Percentiles rank a stretch among this genome's conserved stretches.
These are phyloP conservation scores for Trichoderma asperellum DNA, from an alignment of 2,329 filamentous ascomycete species.

Conservation along the genomic window DNA sequence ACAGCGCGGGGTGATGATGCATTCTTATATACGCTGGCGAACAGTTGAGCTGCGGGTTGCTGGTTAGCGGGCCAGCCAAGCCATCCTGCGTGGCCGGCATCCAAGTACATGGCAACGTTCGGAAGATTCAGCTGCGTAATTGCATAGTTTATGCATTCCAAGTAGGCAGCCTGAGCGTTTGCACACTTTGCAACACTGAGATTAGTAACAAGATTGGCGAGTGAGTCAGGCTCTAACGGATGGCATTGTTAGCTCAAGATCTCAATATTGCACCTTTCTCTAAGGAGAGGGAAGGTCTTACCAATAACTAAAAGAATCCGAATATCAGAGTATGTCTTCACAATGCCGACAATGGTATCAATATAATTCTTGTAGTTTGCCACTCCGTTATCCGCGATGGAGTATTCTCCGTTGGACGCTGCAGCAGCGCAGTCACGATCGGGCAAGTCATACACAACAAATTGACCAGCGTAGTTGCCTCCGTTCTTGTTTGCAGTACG, in stretches of 20 bases:
- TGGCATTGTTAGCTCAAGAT: neutral
- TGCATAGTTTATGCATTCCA: conserved; percentile 16
- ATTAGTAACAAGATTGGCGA: conserved; percentile 18
- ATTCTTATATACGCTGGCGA: conserved; percentile 17
- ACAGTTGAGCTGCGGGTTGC: conserved; percentile 11
- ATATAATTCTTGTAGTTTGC: conserved; percentile 22
- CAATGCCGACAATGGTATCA: conserved; percentile 7
- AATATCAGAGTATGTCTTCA: neutral
- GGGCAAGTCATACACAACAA: conserved; percentile 15
- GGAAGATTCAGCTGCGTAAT: conserved; percentile 13
- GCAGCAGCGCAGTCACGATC: conserved; percentile 19
- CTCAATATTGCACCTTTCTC: neutral
- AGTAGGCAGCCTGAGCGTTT: conserved; percentile 15
- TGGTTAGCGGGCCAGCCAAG: conserved; percentile 20
- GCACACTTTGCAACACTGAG: neutral
- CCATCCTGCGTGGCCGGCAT: conserved; percentile 18
- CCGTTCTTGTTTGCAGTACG: conserved; percentile 12
- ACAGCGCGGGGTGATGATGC: conserved; percentile 10
- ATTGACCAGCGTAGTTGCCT: conserved; percentile 20
- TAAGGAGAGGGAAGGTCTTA: neutral
- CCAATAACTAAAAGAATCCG: conserved; percentile 6
- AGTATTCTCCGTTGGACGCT: conserved; percentile 15
- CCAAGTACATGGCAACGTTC: conserved; percentile 15
- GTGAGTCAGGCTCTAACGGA: conserved; percentile 14
- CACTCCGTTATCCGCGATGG: conserved; percentile 5